A percentile compares a stretch with the other conserved stretches of the same genome.
These are phyloP conservation scores for Neckera pumila DNA, from an alignment of 225 moss, liverwort and hornwort species.

Conservation along the genomic window DNA sequence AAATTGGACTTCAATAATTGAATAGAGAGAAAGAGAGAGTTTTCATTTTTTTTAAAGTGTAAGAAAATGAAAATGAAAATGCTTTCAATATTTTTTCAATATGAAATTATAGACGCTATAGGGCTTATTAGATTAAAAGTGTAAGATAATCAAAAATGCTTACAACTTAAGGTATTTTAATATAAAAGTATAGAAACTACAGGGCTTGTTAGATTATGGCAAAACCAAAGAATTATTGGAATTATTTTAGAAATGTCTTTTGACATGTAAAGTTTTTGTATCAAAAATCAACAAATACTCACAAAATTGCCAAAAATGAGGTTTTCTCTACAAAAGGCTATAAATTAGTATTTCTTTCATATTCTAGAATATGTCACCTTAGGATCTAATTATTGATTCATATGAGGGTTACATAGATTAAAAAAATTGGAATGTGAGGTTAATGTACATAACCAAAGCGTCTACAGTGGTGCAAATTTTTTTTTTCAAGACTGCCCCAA, in stretches of 20 bases:
- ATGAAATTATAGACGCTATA: no score
- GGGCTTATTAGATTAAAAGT: no score
- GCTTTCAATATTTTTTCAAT: no score
- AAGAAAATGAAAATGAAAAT: neutral
- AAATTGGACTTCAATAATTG: neutral
- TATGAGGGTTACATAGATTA: neutral
- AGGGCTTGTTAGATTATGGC: neutral
- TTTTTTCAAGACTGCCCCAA: accelerated
- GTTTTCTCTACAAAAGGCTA: neutral
- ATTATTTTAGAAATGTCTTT: neutral
- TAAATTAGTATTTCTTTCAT: neutral
- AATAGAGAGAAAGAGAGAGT: neutral
- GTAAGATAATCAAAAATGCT: neutral
- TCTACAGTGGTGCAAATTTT: neutral
- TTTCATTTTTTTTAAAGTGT: neutral
- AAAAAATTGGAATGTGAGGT: neutral
- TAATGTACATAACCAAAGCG: neutral
- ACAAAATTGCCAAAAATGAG: neutral
- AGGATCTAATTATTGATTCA: neutral
- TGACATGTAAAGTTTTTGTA: no score
- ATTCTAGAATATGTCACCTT: neutral
- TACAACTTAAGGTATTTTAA: neutral
- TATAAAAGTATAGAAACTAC: neutral
- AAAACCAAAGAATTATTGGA: neutral
- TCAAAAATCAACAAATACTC: neutral